Evolutionary conservation across 495 filamentous ascomycete genomes (phyloP).

Genomic region (Hyaloscypha finlandica): DNA sequence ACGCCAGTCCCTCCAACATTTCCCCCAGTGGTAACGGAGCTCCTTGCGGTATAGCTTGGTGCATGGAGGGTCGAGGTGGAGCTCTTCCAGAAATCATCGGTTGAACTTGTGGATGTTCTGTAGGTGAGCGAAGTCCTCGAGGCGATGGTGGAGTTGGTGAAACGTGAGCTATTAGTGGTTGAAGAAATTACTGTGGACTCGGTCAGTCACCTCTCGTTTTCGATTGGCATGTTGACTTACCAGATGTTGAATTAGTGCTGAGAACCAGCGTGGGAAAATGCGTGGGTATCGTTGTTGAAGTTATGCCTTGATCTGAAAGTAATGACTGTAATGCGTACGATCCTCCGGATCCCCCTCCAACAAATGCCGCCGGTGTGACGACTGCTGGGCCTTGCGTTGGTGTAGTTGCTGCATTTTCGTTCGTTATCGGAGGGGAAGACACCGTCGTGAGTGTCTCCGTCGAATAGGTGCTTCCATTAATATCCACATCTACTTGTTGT

Average conservation of each 20-base stretch:
- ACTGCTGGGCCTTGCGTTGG: conserved; percentile 1
- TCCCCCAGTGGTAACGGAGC: conserved; percentile 16
- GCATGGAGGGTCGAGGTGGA: conserved; percentile 11
- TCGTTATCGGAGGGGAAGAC: conserved; percentile 4
- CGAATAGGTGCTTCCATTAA: conserved; percentile 41
- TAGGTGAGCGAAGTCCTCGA: conserved; percentile 20
- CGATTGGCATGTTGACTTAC: conserved; percentile 34
- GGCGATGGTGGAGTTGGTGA: conserved; percentile 31
- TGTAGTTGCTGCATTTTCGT: background rate
- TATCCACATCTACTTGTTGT: conserved; percentile 47
- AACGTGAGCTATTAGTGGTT: conserved; percentile 37
- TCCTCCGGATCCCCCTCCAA: conserved; percentile 8
- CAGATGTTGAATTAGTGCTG: conserved; percentile 44
- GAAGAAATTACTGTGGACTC: conserved; percentile 17
- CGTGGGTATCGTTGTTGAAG: conserved; percentile 48
- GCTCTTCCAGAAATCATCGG: background rate
- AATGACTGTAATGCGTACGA: conserved; percentile 22
- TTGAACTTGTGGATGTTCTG: conserved; percentile 17
- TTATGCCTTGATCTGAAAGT: conserved; percentile 33
- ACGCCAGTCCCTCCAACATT: conserved; percentile 25
- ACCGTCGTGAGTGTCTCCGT: conserved; percentile 22
- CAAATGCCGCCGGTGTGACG: conserved; percentile 26
- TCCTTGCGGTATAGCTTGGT: conserved; percentile 19
- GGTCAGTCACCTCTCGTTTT: background rate
- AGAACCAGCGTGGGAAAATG: conserved; percentile 45